These are phyloP conservation scores for Pseudogymnoascus sp. DNA, from an alignment of 2,329 filamentous ascomycete species.

Conservation along the genomic window DNA sequence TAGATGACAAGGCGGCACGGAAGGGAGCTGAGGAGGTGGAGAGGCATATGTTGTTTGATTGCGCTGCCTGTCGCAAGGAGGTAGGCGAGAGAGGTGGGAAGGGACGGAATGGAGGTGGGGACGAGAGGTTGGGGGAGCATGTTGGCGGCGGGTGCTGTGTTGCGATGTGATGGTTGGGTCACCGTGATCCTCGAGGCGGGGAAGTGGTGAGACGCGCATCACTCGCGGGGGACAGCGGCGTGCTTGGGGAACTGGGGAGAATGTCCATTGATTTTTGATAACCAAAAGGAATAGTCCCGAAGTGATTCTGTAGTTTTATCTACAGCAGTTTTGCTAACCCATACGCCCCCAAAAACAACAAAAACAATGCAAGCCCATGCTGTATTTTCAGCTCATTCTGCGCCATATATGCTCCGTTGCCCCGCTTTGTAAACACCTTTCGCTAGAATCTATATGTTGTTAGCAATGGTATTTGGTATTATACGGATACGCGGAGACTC, in stretches of 20 bases:
- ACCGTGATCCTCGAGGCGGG: not conserved
- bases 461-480: not conserved
- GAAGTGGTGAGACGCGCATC: not conserved
- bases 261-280: not conserved
- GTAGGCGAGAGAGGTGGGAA: not conserved
- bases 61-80: not conserved
- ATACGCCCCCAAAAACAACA: not conserved
- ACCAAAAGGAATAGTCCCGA: not conserved
- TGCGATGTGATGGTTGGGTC: not conserved
- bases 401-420: slow-evolving; percentile 4
- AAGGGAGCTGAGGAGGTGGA: not conserved
- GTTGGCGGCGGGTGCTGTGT: not conserved
- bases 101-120: not conserved
- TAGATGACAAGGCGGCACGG: not conserved
- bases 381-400: not conserved
- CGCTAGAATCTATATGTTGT: not conserved
- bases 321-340: slow-evolving; percentile 1
- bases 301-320: not conserved
- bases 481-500: slow-evolving; percentile 12
- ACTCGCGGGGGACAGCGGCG: not conserved
- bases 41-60: not conserved
- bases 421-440: slow-evolving; percentile 7
- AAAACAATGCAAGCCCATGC: not conserved
- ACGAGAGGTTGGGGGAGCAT: too few species aligned
- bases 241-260: not conserved